phyloP scores from a whole-genome alignment of 345 rosid genomes.

The Xanthoceras sorbifolium region DNA sequence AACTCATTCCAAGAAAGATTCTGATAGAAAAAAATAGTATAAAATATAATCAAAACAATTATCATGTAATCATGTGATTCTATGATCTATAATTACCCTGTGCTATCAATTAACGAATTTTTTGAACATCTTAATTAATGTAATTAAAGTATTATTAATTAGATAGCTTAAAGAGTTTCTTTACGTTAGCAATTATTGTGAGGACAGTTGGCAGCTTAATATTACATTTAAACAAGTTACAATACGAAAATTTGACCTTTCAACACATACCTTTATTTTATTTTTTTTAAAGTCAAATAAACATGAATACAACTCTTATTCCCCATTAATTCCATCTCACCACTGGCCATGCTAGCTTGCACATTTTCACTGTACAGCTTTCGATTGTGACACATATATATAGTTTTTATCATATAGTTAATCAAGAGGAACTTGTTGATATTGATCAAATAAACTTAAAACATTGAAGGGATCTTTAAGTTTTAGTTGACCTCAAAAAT shows the following conservation, averaged over 20 bases:
- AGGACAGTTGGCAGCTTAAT: constrained; percentile 13
- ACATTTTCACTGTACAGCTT: neutral
- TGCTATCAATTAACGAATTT: too few species aligned
- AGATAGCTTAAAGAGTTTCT: constrained; percentile 19
- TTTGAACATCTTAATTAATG: too few species aligned
- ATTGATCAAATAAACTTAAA: neutral
- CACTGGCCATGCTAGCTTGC: neutral
- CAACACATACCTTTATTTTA: neutral
- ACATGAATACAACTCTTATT: neutral
- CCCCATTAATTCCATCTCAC: neutral
- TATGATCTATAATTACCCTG: too few species aligned
- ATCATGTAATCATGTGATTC: too few species aligned
- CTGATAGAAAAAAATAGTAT: too few species aligned
- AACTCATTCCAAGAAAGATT: too few species aligned
- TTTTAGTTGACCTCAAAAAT: neutral
- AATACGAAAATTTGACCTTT: neutral
- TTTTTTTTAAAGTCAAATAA: neutral
- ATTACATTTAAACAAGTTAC: constrained; percentile 1
- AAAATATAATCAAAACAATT: too few species aligned
- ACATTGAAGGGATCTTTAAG: neutral
- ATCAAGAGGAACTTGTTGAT: too few species aligned
- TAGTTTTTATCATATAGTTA: neutral
- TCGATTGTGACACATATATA: too few species aligned
- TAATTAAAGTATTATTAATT: neutral
- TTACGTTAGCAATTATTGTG: constrained; percentile 7